Conservation (phyloP, 2,329 filamentous ascomycete species). For the Paraphoma sp. region DNA sequence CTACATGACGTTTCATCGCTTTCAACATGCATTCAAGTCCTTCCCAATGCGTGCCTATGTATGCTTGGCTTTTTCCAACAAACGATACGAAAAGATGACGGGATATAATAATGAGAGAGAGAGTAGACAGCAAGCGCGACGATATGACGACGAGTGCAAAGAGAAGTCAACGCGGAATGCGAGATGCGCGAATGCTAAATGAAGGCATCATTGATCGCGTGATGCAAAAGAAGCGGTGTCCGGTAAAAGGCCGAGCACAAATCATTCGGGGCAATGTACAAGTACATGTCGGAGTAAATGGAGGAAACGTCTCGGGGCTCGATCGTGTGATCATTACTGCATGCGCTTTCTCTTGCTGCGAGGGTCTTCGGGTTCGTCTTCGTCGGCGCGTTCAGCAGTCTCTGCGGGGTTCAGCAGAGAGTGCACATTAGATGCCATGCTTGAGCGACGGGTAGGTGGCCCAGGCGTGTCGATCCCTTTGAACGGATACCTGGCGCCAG, state of each 20-base stretch:
- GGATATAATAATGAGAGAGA: conserved; percentile 1
- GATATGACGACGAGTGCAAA: neutral
- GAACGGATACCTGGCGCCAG: conserved; percentile 58
- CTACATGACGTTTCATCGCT: neutral
- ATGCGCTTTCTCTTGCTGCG: conserved; percentile 63
- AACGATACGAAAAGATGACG: neutral
- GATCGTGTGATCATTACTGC: conserved; percentile 25
- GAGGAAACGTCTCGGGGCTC: neutral
- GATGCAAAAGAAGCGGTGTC: neutral
- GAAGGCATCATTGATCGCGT: neutral
- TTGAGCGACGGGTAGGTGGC: conserved; percentile 70
- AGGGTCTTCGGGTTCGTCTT: conserved; percentile 67
- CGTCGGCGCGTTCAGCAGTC: conserved; percentile 69
- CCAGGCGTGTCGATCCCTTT: conserved; percentile 59
- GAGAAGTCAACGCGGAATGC: neutral
- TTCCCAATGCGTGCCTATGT: neutral
- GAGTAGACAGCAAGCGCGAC: neutral
- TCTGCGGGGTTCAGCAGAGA: conserved; percentile 72
- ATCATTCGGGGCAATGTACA: neutral
- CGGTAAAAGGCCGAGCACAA: conserved; percentile 2
- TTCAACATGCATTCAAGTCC: neutral
- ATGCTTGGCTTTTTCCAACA: conserved; percentile 2
- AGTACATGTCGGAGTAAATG: conserved; percentile 17
- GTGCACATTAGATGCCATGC: conserved; percentile 75
- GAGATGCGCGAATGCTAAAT: neutral